Evolutionary conservation across 2,329 filamentous ascomycete genomes (phyloP).

Genomic region (Boeremia lycopersici): DNA sequence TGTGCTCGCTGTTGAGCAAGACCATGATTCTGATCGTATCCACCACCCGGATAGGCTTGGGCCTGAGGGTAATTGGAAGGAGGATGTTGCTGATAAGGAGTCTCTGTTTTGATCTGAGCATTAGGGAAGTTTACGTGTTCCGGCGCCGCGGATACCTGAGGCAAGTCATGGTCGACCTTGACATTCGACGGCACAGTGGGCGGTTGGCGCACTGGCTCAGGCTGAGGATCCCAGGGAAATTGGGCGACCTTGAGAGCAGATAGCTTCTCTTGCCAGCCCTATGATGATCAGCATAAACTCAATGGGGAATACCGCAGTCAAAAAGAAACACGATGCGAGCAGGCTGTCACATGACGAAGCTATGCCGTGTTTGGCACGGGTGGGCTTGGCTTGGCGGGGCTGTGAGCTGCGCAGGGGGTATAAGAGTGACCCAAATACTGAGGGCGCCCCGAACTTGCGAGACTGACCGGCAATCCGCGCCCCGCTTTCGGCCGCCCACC

Average conservation of each 20-base stretch:
- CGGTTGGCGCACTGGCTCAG: constrained; percentile 58
- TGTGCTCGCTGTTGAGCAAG: constrained; percentile 62
- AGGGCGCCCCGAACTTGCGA: constrained; percentile 47
- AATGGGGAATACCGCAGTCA: neutral
- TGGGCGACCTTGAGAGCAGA: constrained; percentile 81
- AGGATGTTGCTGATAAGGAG: constrained; percentile 38
- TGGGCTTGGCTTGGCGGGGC: constrained; percentile 44
- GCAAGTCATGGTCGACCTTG: constrained; percentile 40
- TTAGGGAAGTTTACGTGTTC: constrained; percentile 41
- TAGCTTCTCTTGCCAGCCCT: constrained; percentile 96
- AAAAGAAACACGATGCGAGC: constrained; percentile 13
- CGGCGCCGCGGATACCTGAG: constrained; percentile 37
- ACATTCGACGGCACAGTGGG: constrained; percentile 52
- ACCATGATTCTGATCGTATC: constrained; percentile 49
- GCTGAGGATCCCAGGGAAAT: constrained; percentile 91
- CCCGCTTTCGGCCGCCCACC: constrained; percentile 51
- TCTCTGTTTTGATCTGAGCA: constrained; percentile 60
- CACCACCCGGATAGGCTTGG: constrained; percentile 43
- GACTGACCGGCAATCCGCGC: constrained; percentile 47
- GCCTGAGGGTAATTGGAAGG: constrained; percentile 35
- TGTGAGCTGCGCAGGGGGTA: constrained; percentile 50
- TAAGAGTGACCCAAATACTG: constrained; percentile 56
- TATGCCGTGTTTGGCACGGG: constrained; percentile 44
- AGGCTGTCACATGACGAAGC: constrained; percentile 42
- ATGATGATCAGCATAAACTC: constrained; percentile 26